Evolutionary conservation across 2,329 filamentous ascomycete genomes (phyloP), one percentile per base, ranked within the genome.

Genomic region (Diaporthe sp.): DNA sequence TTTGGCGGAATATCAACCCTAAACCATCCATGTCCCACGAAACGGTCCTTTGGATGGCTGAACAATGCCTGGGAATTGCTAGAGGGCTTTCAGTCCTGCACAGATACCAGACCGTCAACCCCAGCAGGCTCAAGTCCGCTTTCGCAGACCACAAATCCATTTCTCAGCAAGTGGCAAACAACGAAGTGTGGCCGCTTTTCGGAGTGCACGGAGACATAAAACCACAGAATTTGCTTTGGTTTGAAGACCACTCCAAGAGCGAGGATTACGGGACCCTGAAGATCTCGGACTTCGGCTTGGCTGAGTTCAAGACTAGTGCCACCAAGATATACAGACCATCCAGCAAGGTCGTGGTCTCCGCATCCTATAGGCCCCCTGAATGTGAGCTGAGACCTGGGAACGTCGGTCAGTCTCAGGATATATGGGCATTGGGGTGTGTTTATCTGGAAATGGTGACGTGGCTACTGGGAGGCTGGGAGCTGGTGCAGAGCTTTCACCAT

Each of bases 141-240:
- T 49, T 68, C n/a, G 19, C 42, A 12, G 42, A 13, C 4, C 42
- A 44, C 17, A 3, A 44, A 12, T 8, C 39, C 42, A 44, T 13
- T 4, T 7, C 42, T 15, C 3, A 17, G 13, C 42, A 28, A 28
- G 28, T 28, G 28, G 28, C 42, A 15, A 25, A 58, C 5, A 15
- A 1, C 15, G 31, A 67, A 10, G n/a, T 53, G 3, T 39, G 31
- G 4, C 57, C 53, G 4, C 49, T 70, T 6, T 70, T 70, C 10
- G 65, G 65, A 8, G 25, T 31, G 15, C 68, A 71, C 13, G 68
- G 68, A 17, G 68, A 71, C 9, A 71, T 71, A 25, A 71, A 71
- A 19, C 68, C 68, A 8, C 51, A 46, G 53, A 71, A 71, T 22
- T 6, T 71, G 1, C 37, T 71, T 6, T 71, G 53, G 37, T 71